A percentile compares a stretch with the other conserved stretches of the same genome.
These are phyloP conservation scores for Ophiocordyceps australis DNA, from an alignment of 2,329 filamentous ascomycete species.

Conservation along the genomic window DNA sequence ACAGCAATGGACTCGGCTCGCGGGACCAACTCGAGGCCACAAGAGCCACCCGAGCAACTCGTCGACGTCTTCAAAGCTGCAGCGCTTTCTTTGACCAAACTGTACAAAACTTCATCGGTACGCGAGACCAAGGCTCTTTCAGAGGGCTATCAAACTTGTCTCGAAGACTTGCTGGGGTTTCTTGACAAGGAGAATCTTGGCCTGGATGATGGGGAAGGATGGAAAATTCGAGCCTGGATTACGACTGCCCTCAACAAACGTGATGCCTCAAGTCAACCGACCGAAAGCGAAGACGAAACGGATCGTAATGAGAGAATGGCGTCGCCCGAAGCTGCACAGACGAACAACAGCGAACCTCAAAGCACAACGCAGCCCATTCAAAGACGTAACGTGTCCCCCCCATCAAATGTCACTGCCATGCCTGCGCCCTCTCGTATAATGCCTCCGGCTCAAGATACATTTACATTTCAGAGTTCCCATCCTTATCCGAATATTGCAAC, in stretches of 20 bases:
- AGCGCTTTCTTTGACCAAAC: conserved; percentile 82
- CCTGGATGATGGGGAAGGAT: conserved; percentile 60
- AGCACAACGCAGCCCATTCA: conserved; percentile 5
- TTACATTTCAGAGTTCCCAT: conserved; percentile 52
- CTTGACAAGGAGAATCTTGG: conserved; percentile 70
- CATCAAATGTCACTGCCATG: too few species aligned
- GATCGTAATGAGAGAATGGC: conserved; percentile 42
- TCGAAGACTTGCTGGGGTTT: conserved; percentile 77
- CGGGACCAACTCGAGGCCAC: conserved; percentile 1
- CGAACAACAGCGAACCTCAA: conserved; percentile 22
- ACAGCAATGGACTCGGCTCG: conserved; percentile 5
- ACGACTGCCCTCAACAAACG: conserved; percentile 51
- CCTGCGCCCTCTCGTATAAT: conserved; percentile 20
- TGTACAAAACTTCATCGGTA: conserved; percentile 80
- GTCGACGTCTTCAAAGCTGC: conserved; percentile 84
- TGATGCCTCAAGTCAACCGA: conserved; percentile 30
- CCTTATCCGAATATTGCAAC: conserved; percentile 43
- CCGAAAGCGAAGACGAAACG: conserved; percentile 52
- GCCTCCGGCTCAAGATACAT: conserved; percentile 39
- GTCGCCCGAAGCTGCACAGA: conserved; percentile 37
- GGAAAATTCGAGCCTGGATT: conserved; percentile 43
- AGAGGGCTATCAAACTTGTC: conserved; percentile 83
- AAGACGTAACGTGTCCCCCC: too few species aligned
- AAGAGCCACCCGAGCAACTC: conserved; percentile 43
- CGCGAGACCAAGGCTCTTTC: conserved; percentile 58